Base-by-base conservation (phyloP, 139 green algal species). In the Coelastrella sp. region DNA sequence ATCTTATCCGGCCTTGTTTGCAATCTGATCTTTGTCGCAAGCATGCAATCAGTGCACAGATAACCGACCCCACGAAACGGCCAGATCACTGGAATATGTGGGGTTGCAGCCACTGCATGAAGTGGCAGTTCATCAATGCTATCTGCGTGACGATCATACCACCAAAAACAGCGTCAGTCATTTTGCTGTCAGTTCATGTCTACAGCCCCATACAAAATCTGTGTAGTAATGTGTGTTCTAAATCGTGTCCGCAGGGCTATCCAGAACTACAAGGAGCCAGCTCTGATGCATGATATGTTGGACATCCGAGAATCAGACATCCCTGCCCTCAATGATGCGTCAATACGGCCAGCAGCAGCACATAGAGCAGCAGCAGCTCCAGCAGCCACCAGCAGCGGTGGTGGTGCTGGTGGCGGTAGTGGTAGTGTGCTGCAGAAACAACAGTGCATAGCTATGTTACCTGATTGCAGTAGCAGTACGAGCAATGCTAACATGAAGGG, bases 261-360 rank as follows among this genome's bases (percentile, higher is more conserved):
- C 1, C 86, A 90, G 59, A 90, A 90, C 60, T 90, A 68, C 74
- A 75, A 76, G 86, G 87, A 91, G 78, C 87, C 87, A 20, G 87
- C 74, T 20, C 4, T 71, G 17, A 60, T 87, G 65, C 68, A 80
- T 80, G 87, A 91, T 17, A 91, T 91, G 87, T 65, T 91, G 78
- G 87, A 91, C 14, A 13, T 86, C 19, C 10, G 59, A 20, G 78
- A 91, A 47, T 91, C 87, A 87, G 78, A 82, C 22, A 61, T 91
- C 20, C 87, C 87, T 19, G 78, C 65, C 17, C 66, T 91, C 10
- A 91, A 91, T 19, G 66, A 80, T 6, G 32, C 54, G 13, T 32
- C 19, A 80, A n/a, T 64, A 71, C 84, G 71, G 71, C 71, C 71
- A 22, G 20, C 23, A 86, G 60, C 81, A 86, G 60, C 23, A 74